These are phyloP conservation scores for Solanum acaule DNA, from an alignment of 257 asterid species.

Conservation along the genomic window DNA sequence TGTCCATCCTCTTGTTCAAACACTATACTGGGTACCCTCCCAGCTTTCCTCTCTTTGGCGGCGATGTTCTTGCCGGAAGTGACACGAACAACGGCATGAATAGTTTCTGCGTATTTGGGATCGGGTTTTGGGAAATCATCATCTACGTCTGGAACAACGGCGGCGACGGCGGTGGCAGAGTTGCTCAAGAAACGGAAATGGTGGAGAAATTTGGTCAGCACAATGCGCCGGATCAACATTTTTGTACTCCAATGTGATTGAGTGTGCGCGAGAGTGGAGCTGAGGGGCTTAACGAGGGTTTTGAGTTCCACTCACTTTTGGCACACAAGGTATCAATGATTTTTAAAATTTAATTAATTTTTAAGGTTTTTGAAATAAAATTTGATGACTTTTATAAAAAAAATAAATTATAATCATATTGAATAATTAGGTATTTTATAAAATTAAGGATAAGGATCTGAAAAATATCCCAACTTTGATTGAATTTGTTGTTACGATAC, in stretches of 20 bases:
- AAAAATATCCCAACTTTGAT: too few species aligned
- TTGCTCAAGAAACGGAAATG: slow-evolving; percentile 32
- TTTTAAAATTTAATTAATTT: too few species aligned
- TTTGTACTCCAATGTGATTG: neutral
- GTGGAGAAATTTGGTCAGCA: slow-evolving; percentile 28
- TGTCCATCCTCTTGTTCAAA: slow-evolving; percentile 95
- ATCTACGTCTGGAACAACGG: slow-evolving; percentile 30
- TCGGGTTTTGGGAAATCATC: slow-evolving; percentile 69
- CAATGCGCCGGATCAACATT: slow-evolving; percentile 76
- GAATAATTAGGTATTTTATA: too few species aligned
- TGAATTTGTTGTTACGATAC: too few species aligned
- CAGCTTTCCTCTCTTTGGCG: slow-evolving; percentile 58
- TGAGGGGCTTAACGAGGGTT: slow-evolving; percentile 36
- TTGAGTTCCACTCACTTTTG: neutral
- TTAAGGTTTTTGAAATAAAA: neutral
- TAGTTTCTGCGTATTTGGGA: slow-evolving; percentile 67
- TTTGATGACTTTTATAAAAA: too few species aligned
- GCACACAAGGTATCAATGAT: neutral
- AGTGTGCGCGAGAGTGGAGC: neutral
- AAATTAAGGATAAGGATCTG: too few species aligned
- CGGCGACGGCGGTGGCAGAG: slow-evolving; percentile 26
- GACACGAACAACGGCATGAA: slow-evolving; percentile 63
- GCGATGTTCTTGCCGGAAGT: slow-evolving; percentile 63
- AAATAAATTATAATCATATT: too few species aligned
- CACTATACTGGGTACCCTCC: slow-evolving; percentile 81